phyloP scores from a whole-genome alignment of 2,329 filamentous ascomycete genomes.

The Penicillium sp. region DNA sequence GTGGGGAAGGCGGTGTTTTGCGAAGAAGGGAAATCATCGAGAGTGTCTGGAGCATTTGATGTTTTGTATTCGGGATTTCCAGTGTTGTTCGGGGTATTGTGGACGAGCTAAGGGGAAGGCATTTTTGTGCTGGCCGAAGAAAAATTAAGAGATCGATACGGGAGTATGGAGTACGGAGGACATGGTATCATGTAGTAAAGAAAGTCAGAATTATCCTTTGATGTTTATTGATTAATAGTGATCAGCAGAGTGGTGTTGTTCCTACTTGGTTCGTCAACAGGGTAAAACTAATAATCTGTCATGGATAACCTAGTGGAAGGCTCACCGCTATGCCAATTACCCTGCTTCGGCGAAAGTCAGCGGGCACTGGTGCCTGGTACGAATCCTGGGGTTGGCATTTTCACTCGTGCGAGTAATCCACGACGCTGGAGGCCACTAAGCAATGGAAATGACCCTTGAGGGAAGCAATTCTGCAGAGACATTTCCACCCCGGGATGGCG shows the following conservation, averaged over 20 bases:
- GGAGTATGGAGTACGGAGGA: no score
- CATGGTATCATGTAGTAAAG: no score
- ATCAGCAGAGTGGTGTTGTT: no score
- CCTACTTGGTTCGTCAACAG: background rate
- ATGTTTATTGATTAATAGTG: no score
- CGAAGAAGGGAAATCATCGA: background rate
- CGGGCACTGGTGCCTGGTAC: conserved; percentile 53
- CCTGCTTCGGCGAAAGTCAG: conserved; percentile 40
- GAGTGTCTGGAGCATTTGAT: background rate
- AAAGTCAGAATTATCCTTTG: background rate
- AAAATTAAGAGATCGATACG: no score
- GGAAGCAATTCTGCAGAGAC: conserved; percentile 61
- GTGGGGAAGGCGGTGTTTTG: background rate
- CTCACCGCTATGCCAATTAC: conserved; percentile 36
- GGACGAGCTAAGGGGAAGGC: background rate
- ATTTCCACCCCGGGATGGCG: conserved; percentile 55
- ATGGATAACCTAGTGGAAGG: conserved; percentile 45
- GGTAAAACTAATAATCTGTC: conserved; percentile 34
- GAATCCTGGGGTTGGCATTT: conserved; percentile 53
- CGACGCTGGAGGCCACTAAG: conserved; percentile 56
- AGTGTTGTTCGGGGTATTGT: background rate
- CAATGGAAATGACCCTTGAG: conserved; percentile 56
- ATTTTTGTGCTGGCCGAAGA: background rate
- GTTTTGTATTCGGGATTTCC: background rate
- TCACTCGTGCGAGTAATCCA: conserved; percentile 57